Base-by-base conservation (phyloP, 2,329 filamentous ascomycete species). In the Calonectria pteridis region DNA sequence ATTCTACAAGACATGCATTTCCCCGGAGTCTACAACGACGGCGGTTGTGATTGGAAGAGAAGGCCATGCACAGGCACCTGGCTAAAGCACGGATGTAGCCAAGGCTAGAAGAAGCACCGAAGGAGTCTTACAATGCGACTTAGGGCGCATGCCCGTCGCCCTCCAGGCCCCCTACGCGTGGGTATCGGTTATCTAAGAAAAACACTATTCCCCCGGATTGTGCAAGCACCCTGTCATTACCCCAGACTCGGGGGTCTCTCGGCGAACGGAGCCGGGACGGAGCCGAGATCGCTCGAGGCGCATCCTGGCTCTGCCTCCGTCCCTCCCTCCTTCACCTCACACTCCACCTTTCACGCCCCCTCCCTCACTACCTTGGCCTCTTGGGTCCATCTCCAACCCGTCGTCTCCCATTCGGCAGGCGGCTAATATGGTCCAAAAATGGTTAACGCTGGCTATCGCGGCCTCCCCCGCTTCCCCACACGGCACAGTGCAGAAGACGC, bases 211-310 rank as follows among this genome's bases (percentile, higher is more conserved):
- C 55, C 35, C 55, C 55, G 14, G 55, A 62, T 62, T 53, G 31
- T 20, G 33, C 33, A 23, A 62, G 55, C 55, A 43, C 55, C 55
- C 53, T 26, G n/a, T 33, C 20, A 23, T 37, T 62, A 62, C 55
- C 55, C 55, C 55, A 40, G 55, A 62, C 55, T 40, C 35, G 55
- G 55, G 16, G 33, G 33, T 29, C 23, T 40, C 35, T 40, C 55
- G 55, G 55, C 55, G 37, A n/a, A 62, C 55, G 55, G 55, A 62
- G 55, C 55, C 55, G 55, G 55, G n/a, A 62, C 55, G 55, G 55
- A 62, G 55, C 55, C 55, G 55, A 40, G 33, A 62, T 28, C 23
- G 55, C 55, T 55, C 16, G 29, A 20, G 29, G 51, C 28, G 29
- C 43, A 46, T 43, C 40, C 40, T 53, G 31, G 53, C 31, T n/a